Conservation (phyloP, 169 alveolate species). For the Toxoplasma gondii region DNA sequence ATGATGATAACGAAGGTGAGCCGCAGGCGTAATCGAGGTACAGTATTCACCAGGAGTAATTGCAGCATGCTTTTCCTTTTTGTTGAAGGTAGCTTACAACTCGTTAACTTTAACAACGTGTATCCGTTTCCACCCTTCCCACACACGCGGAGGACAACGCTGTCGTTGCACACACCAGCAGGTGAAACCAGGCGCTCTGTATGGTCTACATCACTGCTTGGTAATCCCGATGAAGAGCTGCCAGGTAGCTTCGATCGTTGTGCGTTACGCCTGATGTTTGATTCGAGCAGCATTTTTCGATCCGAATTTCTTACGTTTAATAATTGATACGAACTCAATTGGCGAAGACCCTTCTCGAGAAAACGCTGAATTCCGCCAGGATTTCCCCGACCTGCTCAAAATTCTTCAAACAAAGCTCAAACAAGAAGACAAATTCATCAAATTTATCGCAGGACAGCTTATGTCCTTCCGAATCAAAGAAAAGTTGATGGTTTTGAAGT, state of each 20-base stretch:
- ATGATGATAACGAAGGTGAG: conserved; percentile 1
- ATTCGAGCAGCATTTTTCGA: neutral
- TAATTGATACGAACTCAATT: conserved; percentile 2
- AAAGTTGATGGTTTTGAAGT: neutral
- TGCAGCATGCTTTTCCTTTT: too few species aligned
- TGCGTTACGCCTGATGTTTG: neutral
- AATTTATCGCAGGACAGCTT: neutral
- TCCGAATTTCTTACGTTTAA: neutral
- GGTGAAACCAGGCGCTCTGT: too few species aligned
- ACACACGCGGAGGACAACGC: too few species aligned
- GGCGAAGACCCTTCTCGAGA: neutral
- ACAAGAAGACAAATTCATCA: conserved; percentile 16
- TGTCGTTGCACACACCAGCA: too few species aligned
- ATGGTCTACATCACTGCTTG: too few species aligned
- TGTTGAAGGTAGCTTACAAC: too few species aligned
- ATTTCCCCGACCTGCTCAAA: neutral
- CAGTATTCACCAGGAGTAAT: too few species aligned
- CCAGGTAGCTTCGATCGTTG: neutral
- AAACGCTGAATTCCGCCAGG: conserved; percentile 13
- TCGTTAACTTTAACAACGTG: too few species aligned
- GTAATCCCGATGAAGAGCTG: too few species aligned
- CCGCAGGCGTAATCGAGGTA: neutral
- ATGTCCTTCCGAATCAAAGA: conserved; percentile 11
- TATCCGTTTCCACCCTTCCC: too few species aligned
- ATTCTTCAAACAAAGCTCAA: neutral